Evolutionary conservation across 306 rosid genomes (phyloP).

Genomic region (Leucaena leucocephala): DNA sequence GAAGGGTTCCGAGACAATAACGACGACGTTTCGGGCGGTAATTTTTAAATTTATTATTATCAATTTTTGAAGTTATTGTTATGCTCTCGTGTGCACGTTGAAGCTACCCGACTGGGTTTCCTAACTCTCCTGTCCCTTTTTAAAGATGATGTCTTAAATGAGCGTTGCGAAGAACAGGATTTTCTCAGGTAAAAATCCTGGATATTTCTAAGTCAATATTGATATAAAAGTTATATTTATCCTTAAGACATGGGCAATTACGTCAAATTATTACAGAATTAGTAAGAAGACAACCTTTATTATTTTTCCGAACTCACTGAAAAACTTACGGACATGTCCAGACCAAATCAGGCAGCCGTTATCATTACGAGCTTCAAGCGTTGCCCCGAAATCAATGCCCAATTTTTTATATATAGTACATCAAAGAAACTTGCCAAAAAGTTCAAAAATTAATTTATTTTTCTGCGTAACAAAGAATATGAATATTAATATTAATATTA

Average conservation of each 20-base stretch:
- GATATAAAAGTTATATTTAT: too few relatives aligned
- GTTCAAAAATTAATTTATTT: not conserved
- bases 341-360: slow-evolving; percentile 3
- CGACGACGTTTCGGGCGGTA: slow-evolving; percentile 36
- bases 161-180: not conserved
- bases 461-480: too few relatives aligned
- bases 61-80: too few relatives aligned
- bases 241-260: not conserved
- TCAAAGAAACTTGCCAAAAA: not conserved
- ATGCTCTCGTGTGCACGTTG: not conserved
- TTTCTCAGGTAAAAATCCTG: slow-evolving; percentile 8
- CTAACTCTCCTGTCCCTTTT: slow-evolving; percentile 11
- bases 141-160: not conserved
- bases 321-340: not conserved
- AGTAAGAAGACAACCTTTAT: not conserved
- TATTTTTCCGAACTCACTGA: not conserved
- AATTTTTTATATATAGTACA: not conserved
- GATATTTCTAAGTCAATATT: slow-evolving; percentile 2
- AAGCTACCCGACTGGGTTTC: not conserved
- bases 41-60: not conserved
- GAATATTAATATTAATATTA: not conserved
- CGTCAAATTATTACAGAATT: not conserved
- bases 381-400: not conserved
- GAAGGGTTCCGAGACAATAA: not conserved
- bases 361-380: not conserved